phyloP scores from a whole-genome alignment of 2,329 filamentous ascomycete genomes.

The Microsporum audouinii region DNA sequence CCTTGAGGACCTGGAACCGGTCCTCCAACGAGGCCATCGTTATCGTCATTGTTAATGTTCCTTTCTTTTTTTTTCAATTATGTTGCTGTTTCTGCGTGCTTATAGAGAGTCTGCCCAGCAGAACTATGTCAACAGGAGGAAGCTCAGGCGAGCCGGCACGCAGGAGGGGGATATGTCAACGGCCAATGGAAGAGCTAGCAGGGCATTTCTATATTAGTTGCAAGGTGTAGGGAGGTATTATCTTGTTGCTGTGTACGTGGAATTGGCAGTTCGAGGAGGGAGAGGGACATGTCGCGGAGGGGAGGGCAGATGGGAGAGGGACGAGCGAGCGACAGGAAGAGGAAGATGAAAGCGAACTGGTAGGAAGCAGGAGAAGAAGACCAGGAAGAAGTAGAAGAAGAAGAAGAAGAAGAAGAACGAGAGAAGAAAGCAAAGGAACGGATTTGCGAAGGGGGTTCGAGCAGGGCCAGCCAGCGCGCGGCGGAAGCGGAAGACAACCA shows the following conservation, averaged over 20 bases:
- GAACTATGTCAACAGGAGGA: conserved; percentile 1
- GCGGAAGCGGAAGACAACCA: conserved; percentile 21
- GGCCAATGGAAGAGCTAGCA: background rate
- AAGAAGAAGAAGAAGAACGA: conserved; percentile 20
- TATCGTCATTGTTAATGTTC: conserved; percentile 18
- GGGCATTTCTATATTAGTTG: background rate
- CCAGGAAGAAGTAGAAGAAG: conserved; percentile 21
- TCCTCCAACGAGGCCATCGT: conserved; percentile 59
- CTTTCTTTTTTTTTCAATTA: background rate
- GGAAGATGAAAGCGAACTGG: background rate
- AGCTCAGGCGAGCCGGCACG: background rate
- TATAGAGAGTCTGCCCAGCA: conserved; percentile 16
- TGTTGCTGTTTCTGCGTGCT: conserved; percentile 22
- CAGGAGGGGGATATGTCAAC: background rate
- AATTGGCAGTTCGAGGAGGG: background rate
- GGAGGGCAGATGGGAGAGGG: background rate
- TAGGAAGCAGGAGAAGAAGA: conserved; percentile 13
- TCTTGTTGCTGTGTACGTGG: background rate
- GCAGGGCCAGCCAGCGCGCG: conserved; percentile 28
- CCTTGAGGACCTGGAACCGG: conserved; percentile 91
- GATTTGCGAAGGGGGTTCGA: conserved; percentile 20
- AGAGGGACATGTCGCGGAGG: background rate
- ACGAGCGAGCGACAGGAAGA: conserved; percentile 2
- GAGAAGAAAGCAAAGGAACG: too few species aligned
- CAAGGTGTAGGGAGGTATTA: background rate